Base-by-base conservation (phyloP, 768 basidiomycete genomes). In the Amyloporia xantha region DNA sequence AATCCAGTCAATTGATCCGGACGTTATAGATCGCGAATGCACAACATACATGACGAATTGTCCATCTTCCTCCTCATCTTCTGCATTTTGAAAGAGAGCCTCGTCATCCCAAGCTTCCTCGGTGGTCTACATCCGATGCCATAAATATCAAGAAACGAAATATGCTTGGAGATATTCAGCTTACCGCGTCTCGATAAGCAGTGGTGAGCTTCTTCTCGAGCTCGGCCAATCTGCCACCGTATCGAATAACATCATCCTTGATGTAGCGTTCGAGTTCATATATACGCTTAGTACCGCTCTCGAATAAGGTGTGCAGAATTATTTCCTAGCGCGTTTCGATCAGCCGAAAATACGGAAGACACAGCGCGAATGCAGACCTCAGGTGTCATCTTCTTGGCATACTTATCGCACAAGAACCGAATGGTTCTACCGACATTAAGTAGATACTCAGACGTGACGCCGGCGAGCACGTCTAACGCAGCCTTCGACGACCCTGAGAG, bases 341-440 rank as follows among this genome's bases (percentile, higher is more conserved):
- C 24, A 42, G 24, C 5, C 24, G 23, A 21, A 19, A 1, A 38
- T 5, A 35, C 30, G 11, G 43, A 26, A n/a, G 4, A 15, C 4
- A 15, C 9, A 12, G 33, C 15, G 30, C 19, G 25, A 20, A n/a
- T n/a, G n/a, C 76, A 49, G 48, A 94, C 93, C 79, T 96, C 92
- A 0, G 91, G 62, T 1, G 84, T 81, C 89, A 97, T 92, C 20
- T 75, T 78, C 41, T 76, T 70, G 1, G 78, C 77, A 66, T 89
- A 86, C 61, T 87, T 90, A 65, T 97, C 93, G 37, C 77, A 74
- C 50, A 91, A 68, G 58, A 84, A 88, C 47, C 84, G 76, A 44
- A 98, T 81, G 12, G 91, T 94, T 40, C 84, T 75, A 2, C 95
- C 95, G 37, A 97, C 80, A 59, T 93, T 95, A 19, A 78, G 63